Conservation (phyloP, 257 asterid genomes). For the Petrea volubilis region DNA sequence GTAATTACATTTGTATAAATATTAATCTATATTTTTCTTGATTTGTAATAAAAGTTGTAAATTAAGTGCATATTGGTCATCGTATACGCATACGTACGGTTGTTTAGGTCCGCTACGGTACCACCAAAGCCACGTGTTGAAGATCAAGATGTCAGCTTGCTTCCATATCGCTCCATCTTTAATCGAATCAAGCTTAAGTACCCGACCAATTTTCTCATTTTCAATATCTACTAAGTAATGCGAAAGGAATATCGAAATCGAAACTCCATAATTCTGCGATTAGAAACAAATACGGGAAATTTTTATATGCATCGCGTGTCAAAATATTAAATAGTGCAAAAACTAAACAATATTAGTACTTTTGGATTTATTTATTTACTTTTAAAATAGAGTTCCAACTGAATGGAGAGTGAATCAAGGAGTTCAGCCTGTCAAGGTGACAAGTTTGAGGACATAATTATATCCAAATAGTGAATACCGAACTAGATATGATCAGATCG, state of each 20-base stretch:
- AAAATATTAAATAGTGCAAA: too few species aligned
- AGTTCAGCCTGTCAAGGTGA: too few species aligned
- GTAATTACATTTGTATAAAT: not conserved
- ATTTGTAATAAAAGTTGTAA: not conserved
- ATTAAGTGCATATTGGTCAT: not conserved
- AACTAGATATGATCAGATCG: too few species aligned
- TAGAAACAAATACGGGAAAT: not conserved
- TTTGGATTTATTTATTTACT: too few species aligned
- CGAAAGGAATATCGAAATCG: conserved; percentile 32
- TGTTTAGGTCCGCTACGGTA: conserved; percentile 48
- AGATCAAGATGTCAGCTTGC: conserved; percentile 52
- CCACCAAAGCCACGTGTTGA: conserved; percentile 88
- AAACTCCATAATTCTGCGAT: conserved; percentile 53
- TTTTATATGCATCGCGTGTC: too few species aligned
- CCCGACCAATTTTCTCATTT: conserved; percentile 34
- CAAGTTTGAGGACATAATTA: too few species aligned
- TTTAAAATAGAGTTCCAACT: too few species aligned
- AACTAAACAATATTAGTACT: too few species aligned
- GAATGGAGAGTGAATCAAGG: too few species aligned
- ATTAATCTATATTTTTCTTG: not conserved
- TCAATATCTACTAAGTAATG: conserved; percentile 56
- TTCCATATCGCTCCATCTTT: conserved; percentile 50
- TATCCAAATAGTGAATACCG: too few species aligned
- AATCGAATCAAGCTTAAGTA: conserved; percentile 50
- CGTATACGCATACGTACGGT: conserved; percentile 50